Base-by-base conservation (phyloP, 2,329 filamentous ascomycete species). In the Coniochaeta hoffmannii region DNA sequence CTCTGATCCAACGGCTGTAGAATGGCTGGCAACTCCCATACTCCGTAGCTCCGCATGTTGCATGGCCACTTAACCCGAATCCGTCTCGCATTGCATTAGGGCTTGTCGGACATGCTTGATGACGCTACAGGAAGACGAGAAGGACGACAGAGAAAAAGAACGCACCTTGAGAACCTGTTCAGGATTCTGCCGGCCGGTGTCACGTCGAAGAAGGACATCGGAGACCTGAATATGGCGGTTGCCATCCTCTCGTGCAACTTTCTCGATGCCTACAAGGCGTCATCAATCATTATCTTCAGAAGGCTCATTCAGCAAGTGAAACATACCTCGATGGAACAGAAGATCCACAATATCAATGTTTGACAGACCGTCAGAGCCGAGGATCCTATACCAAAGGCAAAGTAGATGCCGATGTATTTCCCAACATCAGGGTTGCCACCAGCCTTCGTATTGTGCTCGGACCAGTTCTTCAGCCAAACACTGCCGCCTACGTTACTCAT, bases 201-300 rank as follows among this genome's bases (percentile, higher is more conserved):
- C 0, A 92, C 96, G 69, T 99, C 95, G 64, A 99, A 99, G 74
- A 99, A 99, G 64, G 86, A 94, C 94, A 99, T 99, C 55, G 94
- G 95, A 35, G 91, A 95, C 62, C 94, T 83, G 80, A 99, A 99
- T 64, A 97, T 97, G 17, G 94, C 91, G 65, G 88, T 94, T 44
- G 93, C 93, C 94, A 99, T 97, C 61, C 90, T 82, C 73, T 97
- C 94, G 69, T 99, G 94, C 56, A 99, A 80, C 74, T 97, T 99
- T 59, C 94, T 85, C 19, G 93, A 97, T 53, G 94, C 94, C 85
- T 90, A 60, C 35, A 52, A 30, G 57, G 56, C 50, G 35, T 51
- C 63, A 56, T 19, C n/a, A 30, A 11, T 15, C 32, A 17, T 26
- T 9, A 26, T 24, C 28, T 32, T 12, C 61, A 69, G 51, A 69